Base-by-base conservation (phyloP, 306 rosid species). In the Dryas drummondii region DNA sequence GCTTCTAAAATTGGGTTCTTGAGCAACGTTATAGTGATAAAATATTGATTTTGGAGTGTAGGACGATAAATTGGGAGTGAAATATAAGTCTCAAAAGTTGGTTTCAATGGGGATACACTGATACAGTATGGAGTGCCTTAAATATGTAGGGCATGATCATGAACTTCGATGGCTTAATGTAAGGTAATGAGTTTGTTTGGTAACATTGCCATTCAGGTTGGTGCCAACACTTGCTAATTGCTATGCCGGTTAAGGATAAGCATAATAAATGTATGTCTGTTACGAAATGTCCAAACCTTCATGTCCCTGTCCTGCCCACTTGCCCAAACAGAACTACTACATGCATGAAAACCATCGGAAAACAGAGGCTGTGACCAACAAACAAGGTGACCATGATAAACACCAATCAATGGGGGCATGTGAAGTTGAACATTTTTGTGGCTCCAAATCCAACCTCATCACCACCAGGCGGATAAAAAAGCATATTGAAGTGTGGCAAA, bases 231-330 rank as follows among this genome's bases (percentile, higher is more conserved):
- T 72, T 54, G 66, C 22, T 32, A 37, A 32, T 72, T 54, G 66
- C 22, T 32, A 27, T 49, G 84, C 78, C 64, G 73, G 68, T 49
- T 16, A 10, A 70, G 68, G 80, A 80, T 75, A 76, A 81, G 70
- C 42, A 46, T 70, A 16, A 59, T 7, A 7, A 70, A 66, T 44
- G 53, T 55, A 65, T 76, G 76, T 62, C 47, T 13, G 63, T 50
- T 63, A 58, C 11, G 61, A 11, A 57, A 48, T 46, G 74, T 66
- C 71, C 81, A 81, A 76, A 76, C 61, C 27, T 32, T 76, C 52
- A 51, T 11, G 78, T 81, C 77, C 53, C 40, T 71, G 50, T 53
- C 74, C 9, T 41, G 10, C 56, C 60, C 68, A 22, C 73, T 42
- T 44, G 42, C 26, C 82, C 59, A 67, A 72, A 41, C 60, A 73